These are phyloP conservation scores for Stevia rebaudiana DNA, from an alignment of 140 eudicot species.

Conservation along the genomic window DNA sequence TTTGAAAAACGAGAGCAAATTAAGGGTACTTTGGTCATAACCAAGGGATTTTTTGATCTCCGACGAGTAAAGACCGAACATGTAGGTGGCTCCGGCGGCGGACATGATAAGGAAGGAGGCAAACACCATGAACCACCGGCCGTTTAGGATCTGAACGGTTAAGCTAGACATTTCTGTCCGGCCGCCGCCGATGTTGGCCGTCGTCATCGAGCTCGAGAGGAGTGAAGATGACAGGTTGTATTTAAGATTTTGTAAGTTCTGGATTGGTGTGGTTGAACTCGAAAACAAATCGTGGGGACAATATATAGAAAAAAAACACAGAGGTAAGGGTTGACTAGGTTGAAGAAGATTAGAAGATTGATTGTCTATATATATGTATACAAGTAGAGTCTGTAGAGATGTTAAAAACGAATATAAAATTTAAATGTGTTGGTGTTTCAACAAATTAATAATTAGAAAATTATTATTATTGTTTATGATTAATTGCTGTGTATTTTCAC, in stretches of 20 bases:
- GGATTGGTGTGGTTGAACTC: not conserved
- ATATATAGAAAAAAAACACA: conserved; percentile 19
- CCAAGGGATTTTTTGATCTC: conserved; percentile 51
- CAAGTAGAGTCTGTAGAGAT: too few relatives aligned
- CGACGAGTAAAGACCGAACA: conserved; percentile 57
- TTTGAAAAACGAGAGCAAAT: conserved; percentile 55
- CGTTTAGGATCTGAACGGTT: conserved; percentile 42
- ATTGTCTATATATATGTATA: not conserved
- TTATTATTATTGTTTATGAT: too few relatives aligned
- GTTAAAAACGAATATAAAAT: too few relatives aligned
- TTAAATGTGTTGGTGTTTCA: not conserved
- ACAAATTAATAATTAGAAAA: too few relatives aligned
- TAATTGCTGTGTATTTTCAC: too few relatives aligned
- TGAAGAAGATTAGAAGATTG: too few relatives aligned
- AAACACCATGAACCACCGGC: conserved; percentile 79
- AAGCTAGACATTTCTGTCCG: conserved; percentile 27
- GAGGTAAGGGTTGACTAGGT: not conserved
- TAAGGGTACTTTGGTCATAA: conserved; percentile 60
- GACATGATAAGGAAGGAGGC: conserved; percentile 72
- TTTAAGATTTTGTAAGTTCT: not conserved
- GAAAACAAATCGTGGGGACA: conserved; percentile 14
- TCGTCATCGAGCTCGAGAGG: conserved; percentile 25
- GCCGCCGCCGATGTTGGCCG: conserved; percentile 23
- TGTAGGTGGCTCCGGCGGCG: conserved; percentile 74
- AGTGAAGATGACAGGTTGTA: not conserved